Conservation (phyloP, 2,329 filamentous ascomycete species). For the Exophiala lecanii-corni region DNA sequence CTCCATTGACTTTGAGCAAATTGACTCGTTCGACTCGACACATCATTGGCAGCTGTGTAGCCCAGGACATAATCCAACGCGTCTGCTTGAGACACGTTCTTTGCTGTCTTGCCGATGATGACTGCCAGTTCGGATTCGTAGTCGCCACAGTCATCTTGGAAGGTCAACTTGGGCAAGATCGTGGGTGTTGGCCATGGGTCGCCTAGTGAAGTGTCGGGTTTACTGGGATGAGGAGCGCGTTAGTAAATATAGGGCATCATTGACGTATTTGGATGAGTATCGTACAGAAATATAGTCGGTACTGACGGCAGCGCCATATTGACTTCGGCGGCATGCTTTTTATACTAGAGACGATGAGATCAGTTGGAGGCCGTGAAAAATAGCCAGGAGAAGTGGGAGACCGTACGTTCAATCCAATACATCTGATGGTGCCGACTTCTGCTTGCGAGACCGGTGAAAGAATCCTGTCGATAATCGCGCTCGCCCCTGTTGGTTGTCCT, state of each 20-base stretch:
- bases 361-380: neutral
- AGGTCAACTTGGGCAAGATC: slow-evolving; percentile 31
- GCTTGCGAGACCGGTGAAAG: slow-evolving; percentile 33
- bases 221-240: too few species aligned
- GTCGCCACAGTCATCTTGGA: slow-evolving; percentile 37
- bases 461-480: slow-evolving; percentile 43
- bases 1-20: slow-evolving; percentile 39
- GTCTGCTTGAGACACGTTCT: slow-evolving; percentile 36
- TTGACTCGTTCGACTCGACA: slow-evolving; percentile 36
- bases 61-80: slow-evolving; percentile 40
- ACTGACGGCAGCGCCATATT: slow-evolving; percentile 34
- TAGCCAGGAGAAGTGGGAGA: neutral
- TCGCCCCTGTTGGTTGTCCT: slow-evolving; percentile 46
- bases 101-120: slow-evolving; percentile 35
- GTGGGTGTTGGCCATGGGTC: slow-evolving; percentile 32
- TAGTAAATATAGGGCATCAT: too few species aligned
- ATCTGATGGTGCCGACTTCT: slow-evolving; percentile 41
- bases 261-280: neutral
- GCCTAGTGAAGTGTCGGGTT: slow-evolving; percentile 33
- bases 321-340: slow-evolving; percentile 38
- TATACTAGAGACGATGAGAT: slow-evolving; percentile 28
- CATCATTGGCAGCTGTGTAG: slow-evolving; percentile 39
- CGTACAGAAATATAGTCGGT: slow-evolving; percentile 35
- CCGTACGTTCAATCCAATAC: slow-evolving; percentile 41
- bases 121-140: slow-evolving; percentile 40